These are phyloP conservation scores for Aspergillus persii DNA, from an alignment of 2,329 filamentous ascomycete genomes.

Conservation along the genomic window DNA sequence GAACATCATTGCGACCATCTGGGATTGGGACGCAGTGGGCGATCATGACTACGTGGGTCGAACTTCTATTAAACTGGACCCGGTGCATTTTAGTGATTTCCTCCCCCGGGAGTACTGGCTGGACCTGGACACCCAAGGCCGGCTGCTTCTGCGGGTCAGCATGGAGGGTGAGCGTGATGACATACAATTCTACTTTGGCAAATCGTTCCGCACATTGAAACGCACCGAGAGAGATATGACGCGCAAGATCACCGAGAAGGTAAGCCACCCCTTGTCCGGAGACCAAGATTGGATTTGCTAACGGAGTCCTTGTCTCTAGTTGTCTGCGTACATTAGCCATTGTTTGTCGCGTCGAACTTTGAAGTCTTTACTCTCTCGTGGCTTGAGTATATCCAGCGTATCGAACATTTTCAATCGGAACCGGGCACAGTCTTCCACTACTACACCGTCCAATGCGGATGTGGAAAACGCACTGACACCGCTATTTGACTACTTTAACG, in stretches of 20 bases:
- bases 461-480: conserved; percentile 78
- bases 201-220: conserved; percentile 92
- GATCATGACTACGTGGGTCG: conserved; percentile 97
- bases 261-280: conserved; percentile 35
- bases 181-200: conserved; percentile 97
- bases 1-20: conserved; percentile 94
- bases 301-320: conserved; percentile 47
- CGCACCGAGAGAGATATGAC: conserved; percentile 98
- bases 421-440: conserved; percentile 47
- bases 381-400: conserved; percentile 69
- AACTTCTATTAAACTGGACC: conserved; percentile 97
- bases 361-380: conserved; percentile 69
- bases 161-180: conserved; percentile 99
- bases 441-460: conserved; percentile 66
- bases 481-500: conserved; percentile 91
- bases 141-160: conserved; percentile 83
- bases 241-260: conserved; percentile 95
- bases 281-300: not conserved
- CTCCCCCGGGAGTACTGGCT: conserved; percentile 96
- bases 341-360: conserved; percentile 82
- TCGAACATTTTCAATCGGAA: conserved; percentile 64
- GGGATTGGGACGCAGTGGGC: conserved; percentile 96
- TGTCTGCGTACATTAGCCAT: conserved; percentile 88
- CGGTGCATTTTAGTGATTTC: conserved; percentile 95
- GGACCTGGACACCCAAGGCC: conserved; percentile 91